Base-by-base conservation (phyloP, 352 stramenopile genomes). In the Phytophthora pistaciae region DNA sequence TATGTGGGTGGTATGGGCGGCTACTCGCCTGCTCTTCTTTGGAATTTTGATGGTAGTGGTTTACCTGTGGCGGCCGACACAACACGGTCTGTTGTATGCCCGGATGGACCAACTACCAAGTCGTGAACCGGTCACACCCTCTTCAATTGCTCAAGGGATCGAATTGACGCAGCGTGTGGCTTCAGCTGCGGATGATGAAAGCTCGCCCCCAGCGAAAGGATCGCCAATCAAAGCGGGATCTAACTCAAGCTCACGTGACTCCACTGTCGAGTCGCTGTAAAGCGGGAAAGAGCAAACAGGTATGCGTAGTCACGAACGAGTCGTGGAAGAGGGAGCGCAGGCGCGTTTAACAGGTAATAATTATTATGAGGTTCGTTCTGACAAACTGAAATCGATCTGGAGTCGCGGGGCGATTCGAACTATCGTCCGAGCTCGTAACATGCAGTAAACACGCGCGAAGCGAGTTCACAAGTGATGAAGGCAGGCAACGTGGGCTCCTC, bases 81-180 rank as follows among this genome's bases (percentile, higher is more conserved):
- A 78, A 21, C 92, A 89, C 27, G 91, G 82, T 4, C 46, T 79
- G 44, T 70, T 94, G 2, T 95, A 95, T 63, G 81, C 87, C 20
- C 78, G 86, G 33, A 95, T 95, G 85, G 85, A 95, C 50, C 87
- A 96, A 63, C 74, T 96, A 23, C 88, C 88, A 25, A 91, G 67
- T 63, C 81, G 88, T 13, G 85, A 94, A 64, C 85, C 85, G 16
- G 64, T 70, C 36, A 88, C 80, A 13, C 78, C 85, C 1, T 50
- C 72, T 21, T 91, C 82, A 3, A 80, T 78, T 27, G 75, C 75
- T 8, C 79, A 76, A 10, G 82, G 80, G 21, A 78, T 90, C 14
- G 84, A 92, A 66, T 65, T 91, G 56, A 89, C 82, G 23, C 82
- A 82, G 36, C 80, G 82, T n/a, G 72, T 94, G 20, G 64, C 70